These are phyloP conservation scores for Saturnispora quitensis DNA, from an alignment of 805 yeast species.

Conservation along the genomic window DNA sequence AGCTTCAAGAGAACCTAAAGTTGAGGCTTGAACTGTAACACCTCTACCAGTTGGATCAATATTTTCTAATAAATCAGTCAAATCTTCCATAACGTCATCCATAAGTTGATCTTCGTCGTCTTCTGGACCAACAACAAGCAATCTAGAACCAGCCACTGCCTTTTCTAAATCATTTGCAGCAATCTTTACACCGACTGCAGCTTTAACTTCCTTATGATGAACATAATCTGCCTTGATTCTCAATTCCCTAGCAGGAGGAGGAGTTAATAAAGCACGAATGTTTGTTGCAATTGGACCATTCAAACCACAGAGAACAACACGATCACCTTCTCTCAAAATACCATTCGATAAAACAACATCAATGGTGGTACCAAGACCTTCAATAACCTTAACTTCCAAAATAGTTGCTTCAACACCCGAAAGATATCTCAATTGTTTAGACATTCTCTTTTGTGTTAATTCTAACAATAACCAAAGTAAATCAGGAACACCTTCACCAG, in stretches of 20 bases:
- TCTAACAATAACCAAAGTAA: conserved; percentile 90
- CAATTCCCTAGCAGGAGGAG: conserved; percentile 93
- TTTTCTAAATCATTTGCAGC: conserved; percentile 97
- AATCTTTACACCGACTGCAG: conserved; percentile 97
- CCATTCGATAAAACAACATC: conserved; percentile 98
- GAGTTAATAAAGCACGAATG: conserved; percentile 91
- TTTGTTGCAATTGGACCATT: conserved; percentile 97
- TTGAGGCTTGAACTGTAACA: conserved; percentile 97
- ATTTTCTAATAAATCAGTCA: conserved; percentile 87
- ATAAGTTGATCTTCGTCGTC: conserved; percentile 95
- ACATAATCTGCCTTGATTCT: conserved; percentile 95
- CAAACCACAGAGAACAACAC: conserved; percentile 93
- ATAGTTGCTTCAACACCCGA: conserved; percentile 93
- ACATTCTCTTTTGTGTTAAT: conserved; percentile 97
- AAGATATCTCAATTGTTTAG: conserved; percentile 93
- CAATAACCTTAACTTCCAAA: conserved; percentile 94
- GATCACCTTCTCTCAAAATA: conserved; percentile 87
- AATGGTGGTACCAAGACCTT: conserved; percentile 97
- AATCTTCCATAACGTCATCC: conserved; percentile 99
- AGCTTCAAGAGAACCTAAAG: conserved; percentile 97
- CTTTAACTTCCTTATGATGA: conserved; percentile 96
- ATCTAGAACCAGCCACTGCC: conserved; percentile 98
- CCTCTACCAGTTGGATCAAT: conserved; percentile 94
- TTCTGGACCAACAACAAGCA: conserved; percentile 89
- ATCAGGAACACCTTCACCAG: conserved; percentile 99